A percentile compares a stretch with the other conserved stretches of the same genome.
Evolutionary conservation across 495 filamentous ascomycete genomes (phyloP).

Genomic region (Chaetomidium leptoderma): DNA sequence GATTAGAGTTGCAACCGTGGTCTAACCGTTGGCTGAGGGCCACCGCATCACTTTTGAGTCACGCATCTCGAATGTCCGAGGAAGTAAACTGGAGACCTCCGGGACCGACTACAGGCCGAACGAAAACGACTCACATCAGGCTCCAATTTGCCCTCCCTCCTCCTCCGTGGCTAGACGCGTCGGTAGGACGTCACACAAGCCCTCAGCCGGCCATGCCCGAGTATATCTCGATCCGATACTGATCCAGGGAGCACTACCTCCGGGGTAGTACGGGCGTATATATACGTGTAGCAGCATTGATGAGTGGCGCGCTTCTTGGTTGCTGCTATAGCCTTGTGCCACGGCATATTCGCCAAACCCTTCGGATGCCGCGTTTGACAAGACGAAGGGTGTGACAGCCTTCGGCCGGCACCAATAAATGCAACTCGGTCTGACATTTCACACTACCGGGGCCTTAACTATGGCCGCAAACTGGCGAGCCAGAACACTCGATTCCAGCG

Average conservation of each 20-base stretch:
- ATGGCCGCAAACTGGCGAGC: background rate
- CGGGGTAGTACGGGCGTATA: background rate
- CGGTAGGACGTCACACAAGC: background rate
- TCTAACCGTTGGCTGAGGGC: background rate
- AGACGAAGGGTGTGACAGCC: background rate
- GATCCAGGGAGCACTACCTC: background rate
- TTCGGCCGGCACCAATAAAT: background rate
- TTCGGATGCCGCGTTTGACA: background rate
- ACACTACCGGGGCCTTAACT: background rate
- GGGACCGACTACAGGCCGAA: background rate
- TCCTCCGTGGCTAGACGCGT: background rate
- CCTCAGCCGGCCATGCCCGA: constrained; percentile 6
- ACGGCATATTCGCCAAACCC: background rate
- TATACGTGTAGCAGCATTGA: background rate
- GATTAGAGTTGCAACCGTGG: background rate
- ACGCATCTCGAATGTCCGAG: background rate
- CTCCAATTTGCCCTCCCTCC: background rate
- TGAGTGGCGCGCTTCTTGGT: background rate
- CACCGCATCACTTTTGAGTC: background rate
- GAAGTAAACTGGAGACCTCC: background rate
- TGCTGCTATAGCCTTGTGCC: background rate
- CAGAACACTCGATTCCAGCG: background rate
- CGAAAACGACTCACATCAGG: background rate
- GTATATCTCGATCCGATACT: constrained; percentile 1
- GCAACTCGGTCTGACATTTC: background rate